Evolutionary conservation across 1,284 basidiomycete genomes (phyloP).

Genomic region (Fomitopsis palustris): DNA sequence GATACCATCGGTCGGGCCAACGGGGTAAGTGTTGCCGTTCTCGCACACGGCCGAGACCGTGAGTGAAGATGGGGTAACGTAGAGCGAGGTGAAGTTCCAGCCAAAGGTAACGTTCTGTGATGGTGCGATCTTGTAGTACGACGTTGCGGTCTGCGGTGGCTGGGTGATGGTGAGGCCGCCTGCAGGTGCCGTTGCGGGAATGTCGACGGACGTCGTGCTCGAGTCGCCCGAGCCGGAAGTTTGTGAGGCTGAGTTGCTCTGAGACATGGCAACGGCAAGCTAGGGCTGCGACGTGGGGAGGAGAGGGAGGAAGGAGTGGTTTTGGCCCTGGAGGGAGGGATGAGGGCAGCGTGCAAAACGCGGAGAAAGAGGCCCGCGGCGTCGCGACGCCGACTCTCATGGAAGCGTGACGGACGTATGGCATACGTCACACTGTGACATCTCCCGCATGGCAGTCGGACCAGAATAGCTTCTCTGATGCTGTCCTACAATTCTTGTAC

Average conservation of each 20-base stretch:
- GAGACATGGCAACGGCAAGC: neutral
- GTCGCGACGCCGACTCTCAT: neutral
- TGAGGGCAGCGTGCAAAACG: constrained; percentile 1
- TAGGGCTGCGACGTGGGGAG: neutral
- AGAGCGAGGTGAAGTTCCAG: constrained; percentile 85
- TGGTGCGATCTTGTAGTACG: constrained; percentile 86
- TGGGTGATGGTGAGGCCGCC: constrained; percentile 73
- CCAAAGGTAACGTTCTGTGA: constrained; percentile 79
- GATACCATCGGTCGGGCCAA: constrained; percentile 75
- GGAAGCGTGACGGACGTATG: neutral
- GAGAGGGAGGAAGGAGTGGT: constrained; percentile 9
- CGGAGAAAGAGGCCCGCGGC: neutral
- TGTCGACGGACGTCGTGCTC: constrained; percentile 16
- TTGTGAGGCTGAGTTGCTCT: constrained; percentile 29
- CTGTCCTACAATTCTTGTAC: too few species aligned
- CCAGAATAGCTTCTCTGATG: neutral
- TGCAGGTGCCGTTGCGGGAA: constrained; percentile 56
- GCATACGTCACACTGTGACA: neutral
- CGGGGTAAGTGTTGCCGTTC: constrained; percentile 85
- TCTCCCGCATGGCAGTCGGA: neutral
- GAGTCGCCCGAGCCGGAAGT: neutral
- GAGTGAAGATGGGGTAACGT: constrained; percentile 64
- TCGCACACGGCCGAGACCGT: constrained; percentile 82
- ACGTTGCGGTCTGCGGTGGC: constrained; percentile 75
- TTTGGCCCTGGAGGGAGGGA: constrained; percentile 46